Percentiles rank a stretch among this genome's conserved stretches.
phyloP scores from a whole-genome alignment of 768 basidiomycete genomes.

The Tulasnella sp. region DNA sequence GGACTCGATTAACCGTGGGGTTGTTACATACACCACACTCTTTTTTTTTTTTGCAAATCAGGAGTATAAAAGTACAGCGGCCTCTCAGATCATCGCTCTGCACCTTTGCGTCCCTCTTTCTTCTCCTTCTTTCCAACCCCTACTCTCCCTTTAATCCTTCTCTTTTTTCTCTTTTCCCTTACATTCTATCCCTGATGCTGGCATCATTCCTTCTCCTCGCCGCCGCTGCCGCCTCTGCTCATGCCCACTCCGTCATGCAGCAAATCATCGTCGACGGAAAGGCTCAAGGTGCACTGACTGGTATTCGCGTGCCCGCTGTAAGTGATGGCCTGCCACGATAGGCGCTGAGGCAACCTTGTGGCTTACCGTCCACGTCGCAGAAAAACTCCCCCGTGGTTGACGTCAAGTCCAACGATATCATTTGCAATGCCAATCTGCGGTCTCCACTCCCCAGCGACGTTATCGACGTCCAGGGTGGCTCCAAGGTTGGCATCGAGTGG shows the following conservation, averaged over 20 bases:
- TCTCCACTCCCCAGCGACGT: neutral
- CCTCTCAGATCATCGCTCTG: neutral
- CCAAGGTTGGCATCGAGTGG: neutral
- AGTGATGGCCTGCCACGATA: neutral
- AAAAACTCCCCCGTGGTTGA: neutral
- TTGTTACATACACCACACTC: neutral
- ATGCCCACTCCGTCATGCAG: slow-evolving; percentile 18
- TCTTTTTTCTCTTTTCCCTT: neutral
- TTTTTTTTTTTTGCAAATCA: neutral
- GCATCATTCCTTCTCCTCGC: slow-evolving; percentile 8
- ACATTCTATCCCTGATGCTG: neutral
- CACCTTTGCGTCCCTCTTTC: slow-evolving; percentile 1
- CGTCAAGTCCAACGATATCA: neutral
- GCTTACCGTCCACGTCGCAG: neutral
- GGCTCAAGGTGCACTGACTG: slow-evolving; percentile 7
- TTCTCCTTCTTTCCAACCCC: neutral
- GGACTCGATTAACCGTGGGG: neutral
- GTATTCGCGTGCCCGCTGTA: neutral
- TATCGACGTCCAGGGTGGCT: neutral
- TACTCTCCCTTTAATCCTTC: neutral
- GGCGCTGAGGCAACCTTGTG: neutral
- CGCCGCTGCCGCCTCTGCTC: neutral
- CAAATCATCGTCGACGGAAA: slow-evolving; percentile 1
- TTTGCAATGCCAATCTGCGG: neutral
- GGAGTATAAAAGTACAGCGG: neutral